These are phyloP conservation scores for Vairimorpha necatrix DNA, from an alignment of 371 early-diverging fungal genomes.

Conservation along the genomic window DNA sequence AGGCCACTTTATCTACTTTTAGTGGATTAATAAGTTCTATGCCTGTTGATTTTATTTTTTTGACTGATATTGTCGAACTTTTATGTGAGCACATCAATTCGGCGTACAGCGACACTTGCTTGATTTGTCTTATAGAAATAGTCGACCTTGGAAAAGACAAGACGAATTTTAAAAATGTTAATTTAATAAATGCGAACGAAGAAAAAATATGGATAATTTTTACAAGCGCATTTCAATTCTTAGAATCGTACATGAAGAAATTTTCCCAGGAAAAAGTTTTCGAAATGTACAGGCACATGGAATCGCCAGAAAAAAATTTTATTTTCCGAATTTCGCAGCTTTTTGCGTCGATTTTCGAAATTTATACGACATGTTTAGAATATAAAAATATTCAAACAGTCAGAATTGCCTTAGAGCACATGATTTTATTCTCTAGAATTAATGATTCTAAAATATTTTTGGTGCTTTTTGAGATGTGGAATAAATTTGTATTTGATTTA, in stretches of 20 bases:
- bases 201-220: constrained; percentile 44
- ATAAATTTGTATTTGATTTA: constrained; percentile 41
- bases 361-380: constrained; percentile 18
- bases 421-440: constrained; percentile 44
- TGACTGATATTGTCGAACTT: constrained; percentile 76
- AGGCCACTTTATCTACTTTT: constrained; percentile 81
- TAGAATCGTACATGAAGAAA: constrained; percentile 54
- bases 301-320: constrained; percentile 48
- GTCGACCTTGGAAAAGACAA: constrained; percentile 34
- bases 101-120: constrained; percentile 32
- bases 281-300: constrained; percentile 36
- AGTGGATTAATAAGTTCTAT: constrained; percentile 88
- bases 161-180: constrained; percentile 5
- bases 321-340: constrained; percentile 25
- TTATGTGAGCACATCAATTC: constrained; percentile 58
- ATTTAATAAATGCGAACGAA: constrained; percentile 9
- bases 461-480: constrained; percentile 47
- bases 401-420: constrained; percentile 28
- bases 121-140: constrained; percentile 51
- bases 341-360: constrained; percentile 42
- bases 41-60: constrained; percentile 86
- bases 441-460: constrained; percentile 47
- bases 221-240: constrained; percentile 43
- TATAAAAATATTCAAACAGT: constrained; percentile 2
- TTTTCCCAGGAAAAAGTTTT: constrained; percentile 48